phyloP scores from a whole-genome alignment of 495 filamentous ascomycete species.

The Jackrogersella minutella region DNA sequence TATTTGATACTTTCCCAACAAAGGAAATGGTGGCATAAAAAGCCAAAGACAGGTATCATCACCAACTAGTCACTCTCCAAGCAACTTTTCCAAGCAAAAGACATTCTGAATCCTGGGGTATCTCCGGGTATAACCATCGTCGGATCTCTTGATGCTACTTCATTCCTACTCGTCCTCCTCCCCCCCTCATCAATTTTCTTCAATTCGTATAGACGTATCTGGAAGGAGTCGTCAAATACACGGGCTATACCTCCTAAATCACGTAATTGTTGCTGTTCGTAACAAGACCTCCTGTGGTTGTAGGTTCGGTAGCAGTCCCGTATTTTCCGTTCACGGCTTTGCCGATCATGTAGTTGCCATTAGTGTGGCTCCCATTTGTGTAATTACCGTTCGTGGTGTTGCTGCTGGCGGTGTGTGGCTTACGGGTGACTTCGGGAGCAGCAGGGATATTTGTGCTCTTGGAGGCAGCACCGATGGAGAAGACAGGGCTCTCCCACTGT shows the following conservation, averaged over 20 bases:
- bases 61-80: neutral
- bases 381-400: slow-evolving; percentile 32
- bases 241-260: slow-evolving; percentile 22
- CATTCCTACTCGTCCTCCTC: neutral
- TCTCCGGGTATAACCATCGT: slow-evolving; percentile 33
- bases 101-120: slow-evolving; percentile 30
- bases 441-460: slow-evolving; percentile 75
- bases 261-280: slow-evolving; percentile 18
- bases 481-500: slow-evolving; percentile 94
- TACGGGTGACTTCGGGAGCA: slow-evolving; percentile 70
- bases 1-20: slow-evolving; percentile 12
- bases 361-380: slow-evolving; percentile 21
- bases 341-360: slow-evolving; percentile 6
- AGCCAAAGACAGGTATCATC: slow-evolving; percentile 29
- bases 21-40: slow-evolving; percentile 29
- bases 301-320: neutral
- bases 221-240: neutral
- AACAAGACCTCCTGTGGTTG: too few relatives aligned
- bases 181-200: neutral
- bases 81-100: slow-evolving; percentile 23
- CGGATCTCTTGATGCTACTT: slow-evolving; percentile 7
- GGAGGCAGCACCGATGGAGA: slow-evolving; percentile 81
- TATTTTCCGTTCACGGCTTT: slow-evolving; percentile 7
- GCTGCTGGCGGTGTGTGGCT: slow-evolving; percentile 52
- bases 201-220: neutral